These are phyloP conservation scores for Pichia sp. DNA, from an alignment of 1,139 yeast species.

Conservation along the genomic window DNA sequence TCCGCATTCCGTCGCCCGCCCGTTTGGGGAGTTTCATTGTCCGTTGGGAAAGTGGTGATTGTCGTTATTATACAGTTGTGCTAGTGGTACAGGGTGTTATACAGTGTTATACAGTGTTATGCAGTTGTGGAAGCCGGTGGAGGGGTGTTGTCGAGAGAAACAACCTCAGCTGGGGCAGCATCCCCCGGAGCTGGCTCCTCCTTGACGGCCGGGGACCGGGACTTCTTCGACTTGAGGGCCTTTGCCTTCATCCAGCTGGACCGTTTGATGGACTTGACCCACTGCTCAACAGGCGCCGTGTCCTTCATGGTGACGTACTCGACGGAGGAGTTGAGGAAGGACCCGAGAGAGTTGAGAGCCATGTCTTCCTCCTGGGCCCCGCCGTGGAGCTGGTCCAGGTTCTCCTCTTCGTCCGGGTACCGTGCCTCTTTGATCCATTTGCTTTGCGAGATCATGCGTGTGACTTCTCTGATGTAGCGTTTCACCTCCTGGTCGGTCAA, in stretches of 20 bases:
- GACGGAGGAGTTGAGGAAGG: constrained; percentile 15
- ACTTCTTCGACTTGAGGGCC: neutral
- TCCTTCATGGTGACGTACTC: constrained; percentile 10
- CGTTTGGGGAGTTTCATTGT: no score
- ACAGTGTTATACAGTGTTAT: neutral
- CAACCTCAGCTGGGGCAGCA: no score
- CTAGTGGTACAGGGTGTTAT: neutral
- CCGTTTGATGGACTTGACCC: constrained; percentile 10
- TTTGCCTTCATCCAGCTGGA: neutral
- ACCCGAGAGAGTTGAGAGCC: constrained; percentile 10
- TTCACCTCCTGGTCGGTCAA: constrained; percentile 29
- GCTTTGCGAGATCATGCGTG: constrained; percentile 13
- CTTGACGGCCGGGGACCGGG: no score
- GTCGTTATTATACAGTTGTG: neutral
- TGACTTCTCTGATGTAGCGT: constrained; percentile 16
- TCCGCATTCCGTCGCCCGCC: no score
- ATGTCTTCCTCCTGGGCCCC: constrained; percentile 1
- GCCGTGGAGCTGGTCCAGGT: neutral
- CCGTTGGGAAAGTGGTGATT: no score
- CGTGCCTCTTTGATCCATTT: constrained; percentile 23
- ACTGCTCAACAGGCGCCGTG: constrained; percentile 3
- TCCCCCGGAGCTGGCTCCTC: no score
- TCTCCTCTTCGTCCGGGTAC: constrained; percentile 7
- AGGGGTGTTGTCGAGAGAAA: no score
- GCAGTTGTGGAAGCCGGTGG: no score